Base-by-base conservation (phyloP, 805 yeast species). In the Candida tallmaniae region DNA sequence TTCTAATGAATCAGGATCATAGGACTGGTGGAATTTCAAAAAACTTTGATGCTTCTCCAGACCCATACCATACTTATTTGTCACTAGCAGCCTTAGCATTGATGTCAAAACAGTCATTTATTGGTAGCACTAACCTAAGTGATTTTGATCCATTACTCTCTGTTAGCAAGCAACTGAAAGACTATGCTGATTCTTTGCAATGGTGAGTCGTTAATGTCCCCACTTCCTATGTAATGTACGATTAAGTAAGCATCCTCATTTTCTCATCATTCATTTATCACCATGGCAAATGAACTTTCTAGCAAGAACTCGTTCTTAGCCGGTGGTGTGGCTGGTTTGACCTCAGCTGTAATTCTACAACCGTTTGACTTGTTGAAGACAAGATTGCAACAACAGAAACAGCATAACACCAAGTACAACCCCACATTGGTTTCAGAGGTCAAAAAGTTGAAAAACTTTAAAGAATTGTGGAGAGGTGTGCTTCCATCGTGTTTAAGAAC, bases 351-450 rank as follows among this genome's bases (percentile, higher is more conserved):
- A 4, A 68, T 74, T 0, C 67, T 90, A 26, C 97, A 90, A 56
- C 97, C 97, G 1, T 70, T 90, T 29, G 97, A 90, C 56, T 68
- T 90, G 29, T 60, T 90, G 30, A 90, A 90, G 56, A 90, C 97
- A 0, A 60, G 97, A 42, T 67, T 87, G 6, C 97, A 66, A 46
- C 70, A 66, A 47, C 69, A 66, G 31, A 52, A 48, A 31, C 34
- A 37, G 10, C 40, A 49, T 13, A 42, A 51, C 27, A 32, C 45
- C 20, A 25, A 28, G 9, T 50, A 44, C 29, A 46, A 54, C 23
- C 50, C 69, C 10, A 54, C 63, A 9, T 45, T 67, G 31, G 17
- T 68, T 10, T 61, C 56, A 35, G 71, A 72, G 30, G 45, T 82
- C 7, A 56, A 59, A 44, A 70, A 65, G 36, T 49, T 67, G 27